Evolutionary conservation across 2,329 filamentous ascomycete species (phyloP).

Genomic region (Ustulina deusta): DNA sequence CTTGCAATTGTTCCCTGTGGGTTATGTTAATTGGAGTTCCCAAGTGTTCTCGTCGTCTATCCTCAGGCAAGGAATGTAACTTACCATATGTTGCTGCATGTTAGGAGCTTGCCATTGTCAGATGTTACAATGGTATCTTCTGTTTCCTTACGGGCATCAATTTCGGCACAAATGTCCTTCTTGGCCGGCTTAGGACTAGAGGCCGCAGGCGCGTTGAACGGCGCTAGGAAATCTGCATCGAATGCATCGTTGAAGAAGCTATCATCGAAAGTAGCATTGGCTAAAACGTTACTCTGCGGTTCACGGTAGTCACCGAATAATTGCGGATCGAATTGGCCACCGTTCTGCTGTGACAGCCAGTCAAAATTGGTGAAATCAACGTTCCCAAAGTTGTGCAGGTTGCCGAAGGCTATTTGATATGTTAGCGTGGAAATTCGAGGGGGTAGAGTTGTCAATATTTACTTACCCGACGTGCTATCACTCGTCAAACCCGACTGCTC

Average conservation of each 20-base stretch:
- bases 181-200: slow-evolving; percentile 53
- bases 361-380: slow-evolving; percentile 71
- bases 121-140: slow-evolving; percentile 73
- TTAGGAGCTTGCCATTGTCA: slow-evolving; percentile 74
- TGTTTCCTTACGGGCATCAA: slow-evolving; percentile 79
- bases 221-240: slow-evolving; percentile 82
- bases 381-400: slow-evolving; percentile 50
- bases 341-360: slow-evolving; percentile 83
- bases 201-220: slow-evolving; percentile 75
- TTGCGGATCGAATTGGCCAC: slow-evolving; percentile 88
- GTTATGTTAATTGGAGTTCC: slow-evolving; percentile 54
- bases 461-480: slow-evolving; percentile 61
- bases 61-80: slow-evolving; percentile 51
- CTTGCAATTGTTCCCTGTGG: slow-evolving; percentile 87
- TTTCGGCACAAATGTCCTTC: slow-evolving; percentile 79
- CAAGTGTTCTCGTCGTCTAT: slow-evolving; percentile 15
- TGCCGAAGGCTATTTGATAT: slow-evolving; percentile 51
- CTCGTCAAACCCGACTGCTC: slow-evolving; percentile 64
- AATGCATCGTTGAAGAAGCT: slow-evolving; percentile 80
- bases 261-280: slow-evolving; percentile 77
- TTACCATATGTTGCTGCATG: slow-evolving; percentile 94
- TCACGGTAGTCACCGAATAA: slow-evolving; percentile 94
- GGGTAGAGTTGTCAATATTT: slow-evolving; percentile 42
- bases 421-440: slow-evolving; percentile 15
- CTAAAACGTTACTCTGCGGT: slow-evolving; percentile 82